Conservation (phyloP, 2,329 filamentous ascomycete species). For the Aspergillus fumigatiaffinis region DNA sequence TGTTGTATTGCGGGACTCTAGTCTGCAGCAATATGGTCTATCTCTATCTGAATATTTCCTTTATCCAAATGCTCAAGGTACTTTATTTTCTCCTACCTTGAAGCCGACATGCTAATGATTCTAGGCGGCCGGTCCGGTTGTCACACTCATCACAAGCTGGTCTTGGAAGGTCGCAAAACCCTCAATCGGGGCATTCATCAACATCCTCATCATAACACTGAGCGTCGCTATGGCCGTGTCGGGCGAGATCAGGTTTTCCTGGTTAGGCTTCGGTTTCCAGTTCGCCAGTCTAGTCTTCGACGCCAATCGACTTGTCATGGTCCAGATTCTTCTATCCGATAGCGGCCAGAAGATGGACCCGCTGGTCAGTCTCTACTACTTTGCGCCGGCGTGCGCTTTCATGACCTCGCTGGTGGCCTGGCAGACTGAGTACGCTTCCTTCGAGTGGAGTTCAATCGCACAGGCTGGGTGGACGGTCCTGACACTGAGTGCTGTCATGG, state of each 20-base stretch:
- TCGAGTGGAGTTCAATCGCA: not conserved
- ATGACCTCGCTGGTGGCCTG: slow-evolving; percentile 69
- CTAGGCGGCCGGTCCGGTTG: slow-evolving; percentile 87
- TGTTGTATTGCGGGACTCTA: slow-evolving; percentile 91
- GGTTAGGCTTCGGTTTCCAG: slow-evolving; percentile 60
- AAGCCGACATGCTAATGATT: not conserved
- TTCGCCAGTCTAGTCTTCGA: slow-evolving; percentile 70
- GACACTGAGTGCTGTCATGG: slow-evolving; percentile 68
- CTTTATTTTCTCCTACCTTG: slow-evolving; percentile 24
- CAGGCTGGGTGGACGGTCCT: slow-evolving; percentile 46
- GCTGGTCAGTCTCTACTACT: slow-evolving; percentile 83
- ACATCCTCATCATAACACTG: slow-evolving; percentile 86
- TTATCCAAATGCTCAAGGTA: slow-evolving; percentile 98
- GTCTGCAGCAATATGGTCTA: slow-evolving; percentile 95
- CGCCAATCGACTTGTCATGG: slow-evolving; percentile 74
- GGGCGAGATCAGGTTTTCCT: slow-evolving; percentile 82
- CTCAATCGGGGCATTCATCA: slow-evolving; percentile 76
- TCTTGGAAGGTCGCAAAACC: slow-evolving; percentile 72
- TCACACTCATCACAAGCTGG: slow-evolving; percentile 84
- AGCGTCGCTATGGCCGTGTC: slow-evolving; percentile 89
- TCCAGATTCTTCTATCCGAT: slow-evolving; percentile 69
- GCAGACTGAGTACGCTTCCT: slow-evolving; percentile 61
- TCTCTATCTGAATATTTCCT: slow-evolving; percentile 86
- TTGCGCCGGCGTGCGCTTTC: slow-evolving; percentile 72
- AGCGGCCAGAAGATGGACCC: slow-evolving; percentile 80